phyloP scores from a whole-genome alignment of 495 filamentous ascomycete genomes.

The Aspergillus campestris region DNA sequence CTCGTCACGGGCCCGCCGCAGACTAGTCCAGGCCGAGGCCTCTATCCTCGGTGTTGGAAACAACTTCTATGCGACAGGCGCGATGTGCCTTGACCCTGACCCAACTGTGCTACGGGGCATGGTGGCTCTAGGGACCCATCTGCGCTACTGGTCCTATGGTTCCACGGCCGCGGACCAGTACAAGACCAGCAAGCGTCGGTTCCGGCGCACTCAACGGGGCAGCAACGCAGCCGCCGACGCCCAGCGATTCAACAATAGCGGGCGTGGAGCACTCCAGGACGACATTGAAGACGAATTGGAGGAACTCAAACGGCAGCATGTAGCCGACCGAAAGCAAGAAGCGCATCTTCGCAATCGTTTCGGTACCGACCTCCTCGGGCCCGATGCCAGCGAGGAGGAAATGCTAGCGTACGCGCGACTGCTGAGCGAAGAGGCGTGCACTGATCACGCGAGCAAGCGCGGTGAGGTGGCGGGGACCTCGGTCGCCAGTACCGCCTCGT shows the following conservation, averaged over 20 bases:
- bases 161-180: constrained; percentile 59
- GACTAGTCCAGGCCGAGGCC: constrained; percentile 63
- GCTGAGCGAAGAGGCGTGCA: constrained; percentile 71
- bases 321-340: constrained; percentile 51
- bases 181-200: constrained; percentile 52
- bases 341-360: constrained; percentile 67
- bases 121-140: constrained; percentile 75
- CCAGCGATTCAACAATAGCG: constrained; percentile 49
- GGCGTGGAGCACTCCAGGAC: constrained; percentile 56
- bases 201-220: constrained; percentile 51
- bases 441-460: constrained; percentile 51
- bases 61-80: constrained; percentile 76
- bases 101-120: constrained; percentile 84
- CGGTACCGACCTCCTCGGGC: constrained; percentile 66
- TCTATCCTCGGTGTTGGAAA: constrained; percentile 56
- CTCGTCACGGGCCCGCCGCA: constrained; percentile 67
- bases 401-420: constrained; percentile 81
- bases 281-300: constrained; percentile 76
- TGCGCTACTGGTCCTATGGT: constrained; percentile 92
- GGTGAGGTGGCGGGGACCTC: constrained; percentile 43
- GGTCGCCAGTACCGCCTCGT: constrained; percentile 29
- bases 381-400: constrained; percentile 74
- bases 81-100: constrained; percentile 82
- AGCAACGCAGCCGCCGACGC: constrained; percentile 45
- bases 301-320: constrained; percentile 70